A percentile compares a stretch with the other conserved stretches of the same genome.
phyloP scores from a whole-genome alignment of 345 rosid species.

The Trapa bicornis region DNA sequence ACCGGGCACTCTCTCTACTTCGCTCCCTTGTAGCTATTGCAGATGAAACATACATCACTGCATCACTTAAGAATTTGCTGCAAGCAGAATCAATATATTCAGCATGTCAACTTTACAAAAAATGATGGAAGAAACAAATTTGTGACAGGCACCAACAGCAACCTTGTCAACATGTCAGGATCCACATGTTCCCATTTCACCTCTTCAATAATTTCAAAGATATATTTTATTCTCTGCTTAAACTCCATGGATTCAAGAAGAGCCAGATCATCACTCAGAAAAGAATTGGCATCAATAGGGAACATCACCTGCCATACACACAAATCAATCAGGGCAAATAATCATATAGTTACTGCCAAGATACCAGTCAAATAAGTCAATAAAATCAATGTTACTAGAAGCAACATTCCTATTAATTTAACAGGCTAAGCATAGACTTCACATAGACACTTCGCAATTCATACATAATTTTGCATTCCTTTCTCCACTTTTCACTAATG shows the following conservation, averaged over 20 bases:
- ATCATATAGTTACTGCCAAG: neutral
- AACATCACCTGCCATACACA: conserved; percentile 38
- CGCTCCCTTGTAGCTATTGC: conserved; percentile 88
- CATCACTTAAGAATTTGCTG: conserved; percentile 86
- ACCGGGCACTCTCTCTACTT: conserved; percentile 89
- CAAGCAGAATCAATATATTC: conserved; percentile 16
- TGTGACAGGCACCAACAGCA: conserved; percentile 1
- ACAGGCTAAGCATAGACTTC: neutral
- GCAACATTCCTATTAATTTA: neutral
- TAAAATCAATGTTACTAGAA: neutral
- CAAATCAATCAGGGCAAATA: neutral
- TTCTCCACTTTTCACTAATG: neutral
- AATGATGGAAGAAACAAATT: neutral
- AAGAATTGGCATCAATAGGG: conserved; percentile 43
- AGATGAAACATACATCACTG: conserved; percentile 72
- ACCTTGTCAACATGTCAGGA: conserved; percentile 91
- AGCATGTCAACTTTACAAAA: neutral
- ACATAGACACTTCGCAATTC: neutral
- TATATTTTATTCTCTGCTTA: conserved; percentile 65
- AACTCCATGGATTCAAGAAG: conserved; percentile 88
- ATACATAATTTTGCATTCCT: neutral
- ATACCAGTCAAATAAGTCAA: neutral
- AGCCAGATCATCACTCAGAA: conserved; percentile 69
- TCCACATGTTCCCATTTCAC: conserved; percentile 70
- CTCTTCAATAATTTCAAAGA: conserved; percentile 66